Conservation (phyloP, 2,329 filamentous ascomycete genomes). For the Aspergillus ochraceus region DNA sequence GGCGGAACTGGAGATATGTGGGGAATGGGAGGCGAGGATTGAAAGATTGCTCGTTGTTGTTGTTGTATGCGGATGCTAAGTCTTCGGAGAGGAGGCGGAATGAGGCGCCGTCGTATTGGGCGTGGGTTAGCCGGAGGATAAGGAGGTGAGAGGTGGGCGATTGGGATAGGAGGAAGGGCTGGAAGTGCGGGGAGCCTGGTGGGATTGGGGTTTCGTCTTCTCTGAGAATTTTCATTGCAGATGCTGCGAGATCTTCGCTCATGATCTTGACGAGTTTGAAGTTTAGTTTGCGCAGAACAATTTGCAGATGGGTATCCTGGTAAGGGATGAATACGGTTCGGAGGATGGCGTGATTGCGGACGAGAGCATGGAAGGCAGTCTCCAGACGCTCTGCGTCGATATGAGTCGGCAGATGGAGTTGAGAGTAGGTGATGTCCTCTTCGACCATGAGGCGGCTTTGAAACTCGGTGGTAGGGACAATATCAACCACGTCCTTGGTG, state of each 20-base stretch:
- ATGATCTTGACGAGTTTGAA: neutral
- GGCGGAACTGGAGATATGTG: neutral
- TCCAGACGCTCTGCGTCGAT: slow-evolving; percentile 1
- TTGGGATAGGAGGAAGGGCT: neutral
- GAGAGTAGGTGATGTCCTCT: neutral
- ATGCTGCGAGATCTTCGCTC: neutral
- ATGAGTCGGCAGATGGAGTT: neutral
- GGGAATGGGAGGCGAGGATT: neutral
- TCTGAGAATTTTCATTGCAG: neutral
- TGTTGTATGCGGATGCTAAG: neutral
- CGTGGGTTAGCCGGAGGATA: neutral
- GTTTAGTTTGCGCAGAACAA: neutral
- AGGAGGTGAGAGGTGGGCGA: neutral
- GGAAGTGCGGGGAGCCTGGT: neutral
- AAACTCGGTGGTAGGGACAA: neutral
- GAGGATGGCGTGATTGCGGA: slow-evolving; percentile 16
- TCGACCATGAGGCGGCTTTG: neutral
- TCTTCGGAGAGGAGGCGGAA: neutral
- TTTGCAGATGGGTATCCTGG: neutral
- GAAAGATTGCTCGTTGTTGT: neutral
- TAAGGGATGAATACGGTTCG: slow-evolving; percentile 12
- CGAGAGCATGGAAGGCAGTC: slow-evolving; percentile 1
- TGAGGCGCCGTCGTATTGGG: neutral
- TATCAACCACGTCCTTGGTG: neutral
- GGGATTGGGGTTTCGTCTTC: neutral